phyloP scores from a whole-genome alignment of 225 moss, liverwort and hornwort species.

The Anthoceros angustus region DNA sequence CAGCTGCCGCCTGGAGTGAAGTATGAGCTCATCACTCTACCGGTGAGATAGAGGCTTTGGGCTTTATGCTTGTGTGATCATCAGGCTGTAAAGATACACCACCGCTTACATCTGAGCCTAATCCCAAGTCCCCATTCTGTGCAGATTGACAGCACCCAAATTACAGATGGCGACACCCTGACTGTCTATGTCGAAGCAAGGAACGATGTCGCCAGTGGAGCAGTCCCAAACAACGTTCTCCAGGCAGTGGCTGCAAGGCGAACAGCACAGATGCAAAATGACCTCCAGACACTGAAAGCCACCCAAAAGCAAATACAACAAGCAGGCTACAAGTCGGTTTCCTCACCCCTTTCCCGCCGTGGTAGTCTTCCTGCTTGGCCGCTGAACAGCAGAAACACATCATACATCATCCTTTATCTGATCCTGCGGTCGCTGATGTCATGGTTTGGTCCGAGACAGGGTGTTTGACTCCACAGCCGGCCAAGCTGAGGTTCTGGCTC shows the following conservation, averaged over 20 bases:
- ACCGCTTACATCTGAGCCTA: background rate
- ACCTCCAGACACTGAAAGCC: slow-evolving; percentile 24
- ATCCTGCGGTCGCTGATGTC: no score
- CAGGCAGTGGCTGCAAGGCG: slow-evolving; percentile 25
- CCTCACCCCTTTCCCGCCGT: background rate
- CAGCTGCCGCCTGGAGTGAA: slow-evolving; percentile 39
- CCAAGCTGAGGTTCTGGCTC: slow-evolving; percentile 18
- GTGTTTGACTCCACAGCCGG: slow-evolving; percentile 21
- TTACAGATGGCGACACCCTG: slow-evolving; percentile 40
- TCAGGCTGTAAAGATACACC: background rate
- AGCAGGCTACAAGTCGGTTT: slow-evolving; percentile 39
- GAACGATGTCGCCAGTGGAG: slow-evolving; percentile 18
- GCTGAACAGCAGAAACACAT: no score
- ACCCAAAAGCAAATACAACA: slow-evolving; percentile 32
- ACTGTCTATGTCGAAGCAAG: slow-evolving; percentile 25
- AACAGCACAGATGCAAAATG: slow-evolving; percentile 19
- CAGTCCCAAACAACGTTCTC: slow-evolving; percentile 16
- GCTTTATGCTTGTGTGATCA: background rate
- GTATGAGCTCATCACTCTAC: slow-evolving; percentile 36
- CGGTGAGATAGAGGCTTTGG: slow-evolving; percentile 15
- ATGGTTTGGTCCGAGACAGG: slow-evolving; percentile 15
- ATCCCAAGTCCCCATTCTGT: background rate
- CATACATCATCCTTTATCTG: no score
- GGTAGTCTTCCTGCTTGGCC: background rate
- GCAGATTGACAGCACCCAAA: slow-evolving; percentile 31